Percentiles rank a stretch among this genome's conserved stretches.
phyloP scores from a whole-genome alignment of 345 rosid species.

The Citrus mangshanensis region DNA sequence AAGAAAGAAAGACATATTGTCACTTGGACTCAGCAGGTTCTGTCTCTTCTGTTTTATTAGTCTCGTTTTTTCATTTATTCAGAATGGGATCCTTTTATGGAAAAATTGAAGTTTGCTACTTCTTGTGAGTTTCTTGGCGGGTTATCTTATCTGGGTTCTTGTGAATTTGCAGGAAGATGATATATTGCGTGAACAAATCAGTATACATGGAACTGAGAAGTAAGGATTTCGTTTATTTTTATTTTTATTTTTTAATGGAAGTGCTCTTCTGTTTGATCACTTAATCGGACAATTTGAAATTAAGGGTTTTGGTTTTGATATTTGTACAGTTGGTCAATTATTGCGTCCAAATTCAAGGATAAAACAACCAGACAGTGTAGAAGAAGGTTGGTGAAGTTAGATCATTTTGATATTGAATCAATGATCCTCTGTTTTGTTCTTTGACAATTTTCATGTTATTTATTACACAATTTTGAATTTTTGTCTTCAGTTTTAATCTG shows the following conservation, averaged over 20 bases:
- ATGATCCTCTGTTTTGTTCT: conserved; percentile 15
- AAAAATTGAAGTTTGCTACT: background rate
- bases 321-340: conserved; percentile 77
- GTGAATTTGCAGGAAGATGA: conserved; percentile 78
- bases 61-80: background rate
- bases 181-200: conserved; percentile 78
- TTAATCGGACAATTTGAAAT: background rate
- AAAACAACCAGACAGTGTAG: conserved; percentile 97
- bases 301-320: conserved; percentile 11
- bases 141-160: conserved; percentile 20
- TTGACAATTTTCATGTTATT: background rate
- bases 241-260: background rate
- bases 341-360: conserved; percentile 88
- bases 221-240: conserved; percentile 23
- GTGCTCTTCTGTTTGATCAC: background rate
- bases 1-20: conserved; percentile 93
- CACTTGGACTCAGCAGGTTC: conserved; percentile 74
- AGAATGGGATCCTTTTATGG: background rate
- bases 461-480: background rate
- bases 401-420: background rate
- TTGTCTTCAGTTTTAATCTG: conserved; percentile 10
- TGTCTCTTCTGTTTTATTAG: background rate
- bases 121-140: background rate
- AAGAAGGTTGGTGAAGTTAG: conserved; percentile 58
- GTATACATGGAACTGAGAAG: conserved; percentile 86